Evolutionary conservation across 2,329 filamentous ascomycete genomes (phyloP), one percentile per base, ranked within the genome.

Genomic region (Penicillium hordei): DNA sequence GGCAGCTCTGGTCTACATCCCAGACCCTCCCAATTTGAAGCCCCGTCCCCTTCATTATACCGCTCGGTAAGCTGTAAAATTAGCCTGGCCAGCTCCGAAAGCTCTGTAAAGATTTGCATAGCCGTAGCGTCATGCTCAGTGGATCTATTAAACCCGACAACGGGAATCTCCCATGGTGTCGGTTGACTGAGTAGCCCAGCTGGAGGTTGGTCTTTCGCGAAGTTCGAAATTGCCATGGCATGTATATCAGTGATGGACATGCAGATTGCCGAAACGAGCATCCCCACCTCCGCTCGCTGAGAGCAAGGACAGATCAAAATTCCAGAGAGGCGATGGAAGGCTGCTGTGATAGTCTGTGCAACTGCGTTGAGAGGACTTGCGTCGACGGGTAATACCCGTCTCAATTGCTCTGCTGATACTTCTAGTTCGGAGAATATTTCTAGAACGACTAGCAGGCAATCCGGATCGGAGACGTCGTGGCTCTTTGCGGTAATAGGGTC

Each of bases 281-380:
- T 58, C 3, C 40, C 56, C 3, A 55, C 56, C 13, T 61, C 57
- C 13, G 34, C 38, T 15, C 43, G 45, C 40, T 49, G 49, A 3
- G 59, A 59, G 12, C 60, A 63, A 15, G 59, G 48, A 17, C 60
- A 63, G 0, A 51, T 40, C 36, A 61, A 13, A 40, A 61, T 52
- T 4, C 13, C 51, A 3, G 51, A 57, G 10, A 63, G 53, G 10
- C 59, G 59, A 12, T 31, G 33, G 2, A 63, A 38, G 0, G 48
- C 53, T 27, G 33, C 7, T 43, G 27, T 34, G 38, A 53, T 54
- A 9, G 48, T 48, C 48, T 56, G 52, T 34, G 45, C 21, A 2
- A 42, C 42, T n/a, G 31, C 7, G 7, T 19, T 29, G 25, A 50
- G 33, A 12, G 40, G 46, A 10, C 9, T 27, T 9, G 46, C 8